Conservation (phyloP, 257 asterid genomes). For the Lantana camara region DNA sequence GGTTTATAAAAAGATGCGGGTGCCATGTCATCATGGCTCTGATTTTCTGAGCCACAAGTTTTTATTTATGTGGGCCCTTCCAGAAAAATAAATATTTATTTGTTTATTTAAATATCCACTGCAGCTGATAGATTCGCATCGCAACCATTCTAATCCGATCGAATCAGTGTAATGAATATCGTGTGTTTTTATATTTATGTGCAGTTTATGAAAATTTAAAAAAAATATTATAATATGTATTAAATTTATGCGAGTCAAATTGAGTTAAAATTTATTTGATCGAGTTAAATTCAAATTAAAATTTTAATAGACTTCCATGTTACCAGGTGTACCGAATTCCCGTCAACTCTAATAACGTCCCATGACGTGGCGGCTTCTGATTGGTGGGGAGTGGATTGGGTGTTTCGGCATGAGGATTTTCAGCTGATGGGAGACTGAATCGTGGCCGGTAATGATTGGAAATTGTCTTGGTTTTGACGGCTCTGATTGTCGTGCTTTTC, state of each 20-base stretch:
- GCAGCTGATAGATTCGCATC: slow-evolving; percentile 11
- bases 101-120: neutral
- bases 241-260: too few species aligned
- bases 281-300: too few species aligned
- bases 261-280: too few species aligned
- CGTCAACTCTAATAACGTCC: slow-evolving; percentile 4
- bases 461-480: slow-evolving; percentile 27
- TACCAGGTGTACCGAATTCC: slow-evolving; percentile 29
- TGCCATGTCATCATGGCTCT: slow-evolving; percentile 57
- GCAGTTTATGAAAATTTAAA: too few species aligned
- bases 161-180: too few species aligned
- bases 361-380: slow-evolving; percentile 35
- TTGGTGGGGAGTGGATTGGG: slow-evolving; percentile 29
- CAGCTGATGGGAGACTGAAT: slow-evolving; percentile 24
- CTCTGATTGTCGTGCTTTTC: slow-evolving; percentile 26
- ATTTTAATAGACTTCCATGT: slow-evolving; percentile 31
- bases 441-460: slow-evolving; percentile 21
- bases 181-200: too few species aligned
- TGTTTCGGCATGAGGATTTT: slow-evolving; percentile 19
- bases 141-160: too few species aligned
- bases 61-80: slow-evolving; percentile 44
- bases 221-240: too few species aligned
- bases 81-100: neutral
- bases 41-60: slow-evolving; percentile 75
- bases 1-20: slow-evolving; percentile 36